Evolutionary conservation across 2,329 filamentous ascomycete species (phyloP).

Genomic region (Arachnopeziza araneosa): DNA sequence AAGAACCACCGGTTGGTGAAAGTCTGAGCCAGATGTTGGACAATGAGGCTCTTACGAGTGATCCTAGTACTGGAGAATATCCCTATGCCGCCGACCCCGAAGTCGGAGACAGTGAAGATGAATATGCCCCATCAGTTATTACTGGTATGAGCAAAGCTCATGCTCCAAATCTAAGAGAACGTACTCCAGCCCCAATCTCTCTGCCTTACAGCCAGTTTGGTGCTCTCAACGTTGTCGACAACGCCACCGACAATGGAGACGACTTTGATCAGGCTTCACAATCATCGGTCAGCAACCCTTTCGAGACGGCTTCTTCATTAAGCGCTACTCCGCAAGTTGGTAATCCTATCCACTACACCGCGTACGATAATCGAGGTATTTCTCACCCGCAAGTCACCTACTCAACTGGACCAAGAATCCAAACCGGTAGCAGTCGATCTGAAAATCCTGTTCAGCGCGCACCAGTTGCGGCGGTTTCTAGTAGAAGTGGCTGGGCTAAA

Average conservation of each 20-base stretch:
- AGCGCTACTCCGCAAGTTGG: neutral
- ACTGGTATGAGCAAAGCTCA: neutral
- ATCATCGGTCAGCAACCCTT: conserved; percentile 19
- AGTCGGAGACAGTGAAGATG: conserved; percentile 5
- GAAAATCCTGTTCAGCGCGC: neutral
- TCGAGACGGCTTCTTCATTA: conserved; percentile 7
- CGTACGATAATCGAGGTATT: conserved; percentile 13
- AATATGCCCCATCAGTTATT: neutral
- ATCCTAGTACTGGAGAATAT: neutral
- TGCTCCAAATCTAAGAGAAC: neutral
- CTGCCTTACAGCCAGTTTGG: neutral
- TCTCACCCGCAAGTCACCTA: neutral
- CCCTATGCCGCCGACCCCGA: conserved; percentile 7
- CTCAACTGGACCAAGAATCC: neutral
- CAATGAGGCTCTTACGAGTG: conserved; percentile 9
- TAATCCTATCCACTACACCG: conserved; percentile 6
- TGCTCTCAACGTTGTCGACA: no score
- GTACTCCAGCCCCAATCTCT: neutral
- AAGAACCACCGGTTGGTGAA: neutral
- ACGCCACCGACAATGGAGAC: neutral
- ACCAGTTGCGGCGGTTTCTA: neutral
- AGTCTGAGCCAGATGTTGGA: conserved; percentile 4
- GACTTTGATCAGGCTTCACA: neutral
- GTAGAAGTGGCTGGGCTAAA: neutral
- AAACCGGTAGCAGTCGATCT: conserved; percentile 2